Percentiles rank a stretch among this genome's conserved stretches.
phyloP scores from a whole-genome alignment of 2,329 filamentous ascomycete genomes.

The Clonostachys sp. region DNA sequence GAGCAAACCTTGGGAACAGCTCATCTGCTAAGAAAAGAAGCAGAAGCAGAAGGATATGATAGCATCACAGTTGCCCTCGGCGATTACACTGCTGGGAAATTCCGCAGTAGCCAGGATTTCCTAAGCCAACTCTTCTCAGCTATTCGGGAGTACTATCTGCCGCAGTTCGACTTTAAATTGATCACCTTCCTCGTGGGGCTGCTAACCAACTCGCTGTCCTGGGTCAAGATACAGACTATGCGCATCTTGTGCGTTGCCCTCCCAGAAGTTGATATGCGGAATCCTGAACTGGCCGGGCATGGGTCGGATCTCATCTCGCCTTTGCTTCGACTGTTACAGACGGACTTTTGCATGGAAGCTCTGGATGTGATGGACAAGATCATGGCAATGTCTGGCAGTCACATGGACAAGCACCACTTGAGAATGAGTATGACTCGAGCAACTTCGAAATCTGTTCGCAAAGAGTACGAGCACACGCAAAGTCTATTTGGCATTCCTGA shows the following conservation, averaged over 20 bases:
- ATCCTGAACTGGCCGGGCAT: conserved; percentile 82
- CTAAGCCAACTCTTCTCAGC: conserved; percentile 69
- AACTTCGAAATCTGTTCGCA: conserved; percentile 79
- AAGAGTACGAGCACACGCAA: conserved; percentile 91
- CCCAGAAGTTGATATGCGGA: conserved; percentile 88
- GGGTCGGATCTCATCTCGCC: conserved; percentile 95
- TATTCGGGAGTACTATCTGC: conserved; percentile 74
- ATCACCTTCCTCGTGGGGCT: conserved; percentile 88
- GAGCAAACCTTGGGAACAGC: conserved; percentile 58
- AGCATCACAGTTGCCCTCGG: conserved; percentile 66
- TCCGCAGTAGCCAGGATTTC: conserved; percentile 69
- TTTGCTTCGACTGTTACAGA: conserved; percentile 81
- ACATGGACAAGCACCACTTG: conserved; percentile 90
- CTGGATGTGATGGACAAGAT: conserved; percentile 90
- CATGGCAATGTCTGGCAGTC: conserved; percentile 86
- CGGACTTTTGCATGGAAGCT: conserved; percentile 89
- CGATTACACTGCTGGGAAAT: conserved; percentile 63
- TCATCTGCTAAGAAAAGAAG: conserved; percentile 64
- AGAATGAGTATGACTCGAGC: conserved; percentile 97
- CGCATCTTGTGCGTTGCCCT: conserved; percentile 80
- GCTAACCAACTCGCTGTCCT: conserved; percentile 80
- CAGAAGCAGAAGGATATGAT: conserved; percentile 65
- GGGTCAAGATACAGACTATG: conserved; percentile 93
- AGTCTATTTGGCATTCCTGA: conserved; percentile 96
- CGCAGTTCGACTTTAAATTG: conserved; percentile 76